Conservation (phyloP, 2,329 filamentous ascomycete species). For the Aspergillus ochraceus region DNA sequence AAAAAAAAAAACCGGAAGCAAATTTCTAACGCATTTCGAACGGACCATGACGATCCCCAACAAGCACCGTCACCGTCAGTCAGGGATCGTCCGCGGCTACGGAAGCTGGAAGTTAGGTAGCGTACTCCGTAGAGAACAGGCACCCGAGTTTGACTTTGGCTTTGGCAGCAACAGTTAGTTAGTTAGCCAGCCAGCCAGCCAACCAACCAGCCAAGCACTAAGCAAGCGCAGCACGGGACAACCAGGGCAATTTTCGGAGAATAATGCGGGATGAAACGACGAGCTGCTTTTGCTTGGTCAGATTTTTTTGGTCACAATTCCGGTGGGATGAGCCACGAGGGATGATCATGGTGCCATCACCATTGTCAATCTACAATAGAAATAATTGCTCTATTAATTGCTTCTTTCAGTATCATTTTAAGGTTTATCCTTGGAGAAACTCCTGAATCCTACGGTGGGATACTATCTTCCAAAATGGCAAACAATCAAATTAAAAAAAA, state of each 20-base stretch:
- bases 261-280: conserved; percentile 5
- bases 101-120: too few relatives aligned
- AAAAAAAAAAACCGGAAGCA: too few relatives aligned
- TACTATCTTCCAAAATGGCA: background rate
- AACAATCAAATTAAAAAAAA: background rate
- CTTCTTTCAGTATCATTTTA: background rate
- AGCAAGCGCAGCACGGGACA: background rate
- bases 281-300: background rate
- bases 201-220: too few relatives aligned
- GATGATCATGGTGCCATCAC: too few relatives aligned
- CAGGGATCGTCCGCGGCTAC: background rate
- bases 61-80: background rate
- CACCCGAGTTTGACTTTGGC: background rate
- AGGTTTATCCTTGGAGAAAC: background rate
- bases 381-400: too few relatives aligned
- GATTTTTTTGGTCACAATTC: background rate
- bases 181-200: too few relatives aligned
- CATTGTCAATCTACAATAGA: background rate
- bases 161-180: background rate
- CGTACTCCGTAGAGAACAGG: background rate
- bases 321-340: background rate
- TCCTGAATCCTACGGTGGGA: background rate
- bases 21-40: background rate
- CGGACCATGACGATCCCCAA: background rate
- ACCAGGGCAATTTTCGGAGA: background rate